Percentiles rank a stretch among this genome's conserved stretches.
Evolutionary conservation across 169 alveolate genomes (phyloP).

Genomic region (Eimeria sp.): DNA sequence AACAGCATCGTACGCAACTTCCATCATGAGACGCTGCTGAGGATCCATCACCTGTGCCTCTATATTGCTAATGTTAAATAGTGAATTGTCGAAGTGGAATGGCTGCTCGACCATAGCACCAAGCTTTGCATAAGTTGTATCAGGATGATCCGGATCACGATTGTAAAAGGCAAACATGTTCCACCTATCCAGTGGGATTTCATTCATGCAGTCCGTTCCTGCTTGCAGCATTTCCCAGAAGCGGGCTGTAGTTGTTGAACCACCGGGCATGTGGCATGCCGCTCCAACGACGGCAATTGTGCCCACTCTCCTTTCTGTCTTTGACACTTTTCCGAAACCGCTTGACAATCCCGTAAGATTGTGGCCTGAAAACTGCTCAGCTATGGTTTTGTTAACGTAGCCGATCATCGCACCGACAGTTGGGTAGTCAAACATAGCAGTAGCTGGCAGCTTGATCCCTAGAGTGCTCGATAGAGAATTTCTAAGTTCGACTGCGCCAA

Average conservation of each 20-base stretch:
- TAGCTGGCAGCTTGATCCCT: constrained; percentile 88
- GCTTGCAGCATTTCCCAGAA: constrained; percentile 79
- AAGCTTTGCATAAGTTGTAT: constrained; percentile 70
- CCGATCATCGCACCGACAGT: constrained; percentile 86
- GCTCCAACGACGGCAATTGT: constrained; percentile 84
- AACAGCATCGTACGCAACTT: constrained; percentile 75
- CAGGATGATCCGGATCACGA: constrained; percentile 70
- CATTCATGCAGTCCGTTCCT: constrained; percentile 69
- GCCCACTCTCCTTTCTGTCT: constrained; percentile 58
- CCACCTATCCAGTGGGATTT: constrained; percentile 78
- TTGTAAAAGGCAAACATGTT: constrained; percentile 72
- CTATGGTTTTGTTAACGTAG: constrained; percentile 82
- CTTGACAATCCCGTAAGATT: constrained; percentile 28
- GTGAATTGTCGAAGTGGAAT: constrained; percentile 84
- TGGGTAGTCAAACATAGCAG: constrained; percentile 88
- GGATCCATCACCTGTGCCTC: constrained; percentile 87
- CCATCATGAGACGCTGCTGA: constrained; percentile 87
- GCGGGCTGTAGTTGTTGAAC: constrained; percentile 63
- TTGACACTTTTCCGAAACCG: constrained; percentile 15
- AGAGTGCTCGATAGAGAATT: constrained; percentile 85
- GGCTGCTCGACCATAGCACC: constrained; percentile 85
- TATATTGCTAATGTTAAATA: constrained; percentile 78
- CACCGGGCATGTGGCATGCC: constrained; percentile 87
- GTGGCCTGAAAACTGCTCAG: constrained; percentile 79
- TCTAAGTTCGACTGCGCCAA: constrained; percentile 88